phyloP scores from a whole-genome alignment of 2,329 filamentous ascomycete genomes.

The Fusarium annulatum region DNA sequence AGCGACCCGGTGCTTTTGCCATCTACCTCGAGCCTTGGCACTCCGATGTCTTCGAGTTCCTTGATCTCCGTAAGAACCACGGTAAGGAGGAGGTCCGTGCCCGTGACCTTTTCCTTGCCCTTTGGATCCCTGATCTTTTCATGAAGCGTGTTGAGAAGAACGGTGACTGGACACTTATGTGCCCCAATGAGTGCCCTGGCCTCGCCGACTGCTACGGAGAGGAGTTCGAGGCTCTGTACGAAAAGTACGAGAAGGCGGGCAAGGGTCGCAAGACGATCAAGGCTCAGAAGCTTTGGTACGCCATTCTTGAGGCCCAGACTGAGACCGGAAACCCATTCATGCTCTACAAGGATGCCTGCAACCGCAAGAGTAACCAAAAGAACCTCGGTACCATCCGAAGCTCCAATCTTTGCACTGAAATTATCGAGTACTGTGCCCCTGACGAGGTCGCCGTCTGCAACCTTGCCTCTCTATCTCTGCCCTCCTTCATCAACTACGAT shows the following conservation, averaged over 20 bases:
- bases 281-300: constrained; percentile 99
- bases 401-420: constrained; percentile 99
- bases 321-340: constrained; percentile 99
- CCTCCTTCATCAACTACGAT: constrained; percentile 88
- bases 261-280: constrained; percentile 91
- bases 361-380: constrained; percentile 99
- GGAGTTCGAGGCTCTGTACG: constrained; percentile 95
- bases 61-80: constrained; percentile 98
- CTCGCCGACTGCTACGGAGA: constrained; percentile 97
- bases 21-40: constrained; percentile 99
- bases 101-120: constrained; percentile 95
- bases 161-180: constrained; percentile 97
- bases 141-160: constrained; percentile 99
- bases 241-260: constrained; percentile 89
- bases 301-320: constrained; percentile 96
- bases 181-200: constrained; percentile 94
- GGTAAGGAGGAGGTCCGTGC: constrained; percentile 98
- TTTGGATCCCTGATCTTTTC: constrained; percentile 99
- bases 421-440: constrained; percentile 95
- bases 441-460: constrained; percentile 99
- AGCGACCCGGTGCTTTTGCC: constrained; percentile 97
- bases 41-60: constrained; percentile 95
- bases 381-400: constrained; percentile 98
- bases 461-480: constrained; percentile 91
- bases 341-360: constrained; percentile 99